Evolutionary conservation across 2,329 filamentous ascomycete genomes (phyloP).

Genomic region (Calonectria leucothoes): DNA sequence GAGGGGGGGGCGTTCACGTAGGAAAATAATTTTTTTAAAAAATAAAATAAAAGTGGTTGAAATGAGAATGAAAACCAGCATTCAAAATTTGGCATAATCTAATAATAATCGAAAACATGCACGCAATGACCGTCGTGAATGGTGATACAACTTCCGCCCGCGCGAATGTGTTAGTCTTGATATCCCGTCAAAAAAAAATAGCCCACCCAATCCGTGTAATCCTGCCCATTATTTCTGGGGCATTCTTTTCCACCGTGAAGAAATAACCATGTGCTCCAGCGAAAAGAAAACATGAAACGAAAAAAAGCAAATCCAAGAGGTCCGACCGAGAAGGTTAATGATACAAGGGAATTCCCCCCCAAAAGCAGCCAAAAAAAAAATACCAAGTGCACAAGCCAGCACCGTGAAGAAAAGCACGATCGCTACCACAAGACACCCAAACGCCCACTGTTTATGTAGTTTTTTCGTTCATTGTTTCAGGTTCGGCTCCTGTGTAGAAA

Average conservation of each 20-base stretch:
- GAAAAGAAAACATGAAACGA: slow-evolving; percentile 18
- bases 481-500: slow-evolving; percentile 19
- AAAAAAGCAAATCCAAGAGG: slow-evolving; percentile 12
- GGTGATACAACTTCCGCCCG: slow-evolving; percentile 40
- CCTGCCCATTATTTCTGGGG: slow-evolving; percentile 15
- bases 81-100: slow-evolving; percentile 22
- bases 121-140: slow-evolving; percentile 44
- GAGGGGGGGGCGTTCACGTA: not conserved
- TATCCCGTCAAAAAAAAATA: slow-evolving; percentile 25
- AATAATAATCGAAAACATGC: slow-evolving; percentile 24
- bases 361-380: slow-evolving; percentile 20
- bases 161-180: slow-evolving; percentile 38
- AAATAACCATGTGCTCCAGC: slow-evolving; percentile 26
- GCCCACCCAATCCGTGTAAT: slow-evolving; percentile 5
- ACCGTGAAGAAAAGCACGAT: slow-evolving; percentile 18
- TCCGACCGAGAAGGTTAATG: slow-evolving; percentile 44
- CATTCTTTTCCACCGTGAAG: slow-evolving; percentile 20
- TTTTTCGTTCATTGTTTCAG: slow-evolving; percentile 32
- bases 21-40: too few species aligned
- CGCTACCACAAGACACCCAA: slow-evolving; percentile 26
- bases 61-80: slow-evolving; percentile 24
- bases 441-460: slow-evolving; percentile 32
- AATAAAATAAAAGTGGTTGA: not conserved
- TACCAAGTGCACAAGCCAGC: slow-evolving; percentile 10
- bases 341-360: slow-evolving; percentile 45